Evolutionary conservation across 805 yeast genomes (phyloP), one percentile per base, ranked within the genome.

Genomic region (Candida golubevii): DNA sequence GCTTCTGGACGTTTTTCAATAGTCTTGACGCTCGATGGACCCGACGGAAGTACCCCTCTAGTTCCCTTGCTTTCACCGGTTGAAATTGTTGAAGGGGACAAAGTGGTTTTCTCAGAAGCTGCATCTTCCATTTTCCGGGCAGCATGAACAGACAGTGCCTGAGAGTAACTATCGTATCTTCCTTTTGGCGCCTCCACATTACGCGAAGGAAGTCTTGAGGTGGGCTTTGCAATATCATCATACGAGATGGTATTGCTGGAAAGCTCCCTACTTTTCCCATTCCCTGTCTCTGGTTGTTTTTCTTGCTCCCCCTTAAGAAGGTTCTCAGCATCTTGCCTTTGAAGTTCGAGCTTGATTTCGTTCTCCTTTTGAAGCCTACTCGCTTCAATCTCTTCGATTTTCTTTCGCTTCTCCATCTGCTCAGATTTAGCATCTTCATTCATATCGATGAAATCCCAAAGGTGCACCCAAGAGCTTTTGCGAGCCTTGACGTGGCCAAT

Each of bases 401-500:
- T 53, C 26, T 62, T 53, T 30, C 68, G 58, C 35, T 56, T 56
- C 35, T 41, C 40, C 26, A 51, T 45, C 7, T 58, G 67, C 30
- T 41, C 49, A 9, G 57, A 58, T 43, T 66, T 70, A 13, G 66
- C 77, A 4, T 72, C 77, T 1, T 70, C 78, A 27, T 65, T 48
- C 64, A 79, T 58, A 7, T 72, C 72, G 49, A 78, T 74, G 51
- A 82, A 80, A 14, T 83, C 85, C 75, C 80, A 76, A 37, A 72
- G 50, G 36, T 70, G 74, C 2, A 79, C 64, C 74, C 85, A 76
- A 0, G 65, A 63, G 32, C 67, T 71, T 15, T 77, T 62, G 36
- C 80, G 69, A 0, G 87, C 78, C 45, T 75, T 77, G 23, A 85
- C 62, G 48, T 82, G 82, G 0, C 88, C 90, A 41, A 78, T 66